These are phyloP conservation scores for Trichoderma asperellum DNA, from an alignment of 2,329 filamentous ascomycete genomes.

Conservation along the genomic window DNA sequence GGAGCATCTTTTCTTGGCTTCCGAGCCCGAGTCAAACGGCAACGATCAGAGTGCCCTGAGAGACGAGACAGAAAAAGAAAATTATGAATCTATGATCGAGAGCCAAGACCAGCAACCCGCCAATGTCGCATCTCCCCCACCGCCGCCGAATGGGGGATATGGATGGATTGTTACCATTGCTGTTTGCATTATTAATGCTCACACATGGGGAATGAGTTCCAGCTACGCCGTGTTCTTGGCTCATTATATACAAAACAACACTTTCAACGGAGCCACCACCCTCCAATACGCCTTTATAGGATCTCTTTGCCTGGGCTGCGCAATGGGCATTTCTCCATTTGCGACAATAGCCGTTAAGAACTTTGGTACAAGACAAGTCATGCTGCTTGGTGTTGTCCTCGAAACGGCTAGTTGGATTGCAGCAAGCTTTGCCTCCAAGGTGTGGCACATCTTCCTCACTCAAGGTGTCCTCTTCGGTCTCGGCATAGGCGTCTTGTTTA, in stretches of 20 bases:
- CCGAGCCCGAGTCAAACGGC: background rate
- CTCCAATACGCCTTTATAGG: slow-evolving; percentile 80
- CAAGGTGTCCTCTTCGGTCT: slow-evolving; percentile 79
- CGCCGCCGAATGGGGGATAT: slow-evolving; percentile 65
- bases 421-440: slow-evolving; percentile 68
- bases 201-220: slow-evolving; percentile 75
- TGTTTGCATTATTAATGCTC: slow-evolving; percentile 61
- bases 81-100: background rate
- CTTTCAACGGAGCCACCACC: slow-evolving; percentile 64
- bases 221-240: slow-evolving; percentile 58
- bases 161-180: slow-evolving; percentile 50
- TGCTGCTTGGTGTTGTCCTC: slow-evolving; percentile 67
- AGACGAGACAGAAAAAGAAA: slow-evolving; percentile 16
- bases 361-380: slow-evolving; percentile 65
- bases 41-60: slow-evolving; percentile 8
- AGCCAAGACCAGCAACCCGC: slow-evolving; percentile 1
- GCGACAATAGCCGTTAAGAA: slow-evolving; percentile 64
- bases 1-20: background rate
- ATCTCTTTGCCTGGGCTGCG: slow-evolving; percentile 44
- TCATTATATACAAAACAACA: slow-evolving; percentile 59
- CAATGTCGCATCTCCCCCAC: slow-evolving; percentile 36
- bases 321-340: slow-evolving; percentile 69
- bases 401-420: slow-evolving; percentile 68
- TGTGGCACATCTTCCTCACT: slow-evolving; percentile 76
- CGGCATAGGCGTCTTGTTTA: slow-evolving; percentile 78